A percentile compares a stretch with the other conserved stretches of the same genome.
These are phyloP conservation scores for Chalaropsis thielavioides DNA, from an alignment of 2,329 filamentous ascomycete species.

Conservation along the genomic window DNA sequence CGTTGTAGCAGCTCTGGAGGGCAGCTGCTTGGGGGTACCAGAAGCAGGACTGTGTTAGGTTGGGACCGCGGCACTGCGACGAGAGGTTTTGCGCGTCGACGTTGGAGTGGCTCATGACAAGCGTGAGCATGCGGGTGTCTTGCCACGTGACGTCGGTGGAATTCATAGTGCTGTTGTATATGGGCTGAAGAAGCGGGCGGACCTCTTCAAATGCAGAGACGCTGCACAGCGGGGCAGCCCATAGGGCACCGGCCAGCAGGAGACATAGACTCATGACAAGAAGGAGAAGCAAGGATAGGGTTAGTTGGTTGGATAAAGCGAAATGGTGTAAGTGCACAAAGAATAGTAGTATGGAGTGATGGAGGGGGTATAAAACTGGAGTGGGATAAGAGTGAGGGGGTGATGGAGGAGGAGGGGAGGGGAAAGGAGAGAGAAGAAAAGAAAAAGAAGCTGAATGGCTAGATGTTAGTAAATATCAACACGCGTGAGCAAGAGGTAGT, in stretches of 20 bases:
- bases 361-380: not conserved
- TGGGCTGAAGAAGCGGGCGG: slow-evolving; percentile 6
- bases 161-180: not conserved
- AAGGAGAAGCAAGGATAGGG: not conserved
- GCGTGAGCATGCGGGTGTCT: slow-evolving; percentile 5
- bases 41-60: slow-evolving; percentile 4
- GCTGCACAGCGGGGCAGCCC: not conserved
- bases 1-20: slow-evolving; percentile 8
- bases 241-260: not conserved
- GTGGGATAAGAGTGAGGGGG: not conserved
- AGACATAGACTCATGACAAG: not conserved
- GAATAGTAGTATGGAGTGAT: not conserved
- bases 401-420: not conserved
- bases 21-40: slow-evolving; percentile 11
- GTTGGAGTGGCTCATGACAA: slow-evolving; percentile 6
- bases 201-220: slow-evolving; percentile 7
- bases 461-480: not conserved
- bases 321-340: not conserved
- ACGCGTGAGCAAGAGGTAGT: too few relatives aligned
- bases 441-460: not conserved
- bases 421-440: not conserved
- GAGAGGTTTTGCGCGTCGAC: not conserved
- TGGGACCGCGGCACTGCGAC: slow-evolving; percentile 1
- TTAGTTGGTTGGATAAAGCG: not conserved
- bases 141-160: not conserved